phyloP scores from a whole-genome alignment of 2,329 filamentous ascomycete genomes.

The Cercospora sp. region DNA sequence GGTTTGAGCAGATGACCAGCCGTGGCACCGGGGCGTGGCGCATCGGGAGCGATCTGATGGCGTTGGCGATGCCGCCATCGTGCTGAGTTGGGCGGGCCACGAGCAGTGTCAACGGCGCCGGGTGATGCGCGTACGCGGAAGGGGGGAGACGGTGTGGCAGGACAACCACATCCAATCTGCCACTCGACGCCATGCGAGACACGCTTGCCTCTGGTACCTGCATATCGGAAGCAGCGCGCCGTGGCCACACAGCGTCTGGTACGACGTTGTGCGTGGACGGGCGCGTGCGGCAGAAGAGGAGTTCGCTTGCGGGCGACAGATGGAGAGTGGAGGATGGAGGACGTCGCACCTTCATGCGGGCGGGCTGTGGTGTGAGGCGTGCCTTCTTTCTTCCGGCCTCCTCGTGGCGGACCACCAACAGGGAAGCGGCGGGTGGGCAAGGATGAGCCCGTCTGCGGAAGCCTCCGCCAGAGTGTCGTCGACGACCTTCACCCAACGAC shows the following conservation, averaged over 20 bases:
- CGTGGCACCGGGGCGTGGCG: conserved; percentile 5
- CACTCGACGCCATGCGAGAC: background rate
- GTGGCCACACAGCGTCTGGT: conserved; percentile 9
- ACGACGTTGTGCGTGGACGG: too few species aligned
- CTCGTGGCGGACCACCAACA: background rate
- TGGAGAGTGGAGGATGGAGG: background rate
- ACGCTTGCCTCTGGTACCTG: conserved; percentile 17
- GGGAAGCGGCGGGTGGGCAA: background rate
- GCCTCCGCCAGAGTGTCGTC: background rate
- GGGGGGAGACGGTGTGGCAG: background rate
- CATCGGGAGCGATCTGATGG: conserved; percentile 3
- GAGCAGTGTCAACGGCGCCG: background rate
- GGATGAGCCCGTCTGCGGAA: background rate
- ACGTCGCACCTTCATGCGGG: background rate
- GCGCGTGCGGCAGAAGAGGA: background rate
- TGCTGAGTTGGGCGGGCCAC: background rate
- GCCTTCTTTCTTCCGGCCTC: background rate
- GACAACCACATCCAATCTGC: conserved; percentile 1
- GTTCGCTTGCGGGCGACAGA: background rate
- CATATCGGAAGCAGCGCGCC: conserved; percentile 12
- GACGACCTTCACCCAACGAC: background rate
- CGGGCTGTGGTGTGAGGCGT: background rate
- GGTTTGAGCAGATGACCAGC: conserved; percentile 16
- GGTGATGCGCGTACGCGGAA: conserved; percentile 5
- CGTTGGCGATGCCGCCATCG: background rate